Base-by-base conservation (phyloP, 1,139 yeast genomes). In the Geotrichum cucujoidarum region DNA sequence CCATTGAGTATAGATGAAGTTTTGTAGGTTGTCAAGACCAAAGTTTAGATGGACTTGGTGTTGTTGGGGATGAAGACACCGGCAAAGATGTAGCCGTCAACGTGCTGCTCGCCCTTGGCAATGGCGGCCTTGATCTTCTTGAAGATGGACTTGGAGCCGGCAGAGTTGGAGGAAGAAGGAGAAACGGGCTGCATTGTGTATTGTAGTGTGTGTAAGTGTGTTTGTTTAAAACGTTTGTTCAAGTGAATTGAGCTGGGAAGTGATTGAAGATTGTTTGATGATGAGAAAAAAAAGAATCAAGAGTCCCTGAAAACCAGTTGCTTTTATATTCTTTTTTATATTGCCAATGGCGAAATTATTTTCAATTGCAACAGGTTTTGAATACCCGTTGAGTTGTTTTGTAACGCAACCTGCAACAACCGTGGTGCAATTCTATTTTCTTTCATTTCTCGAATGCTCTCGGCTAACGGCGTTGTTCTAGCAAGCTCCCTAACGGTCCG, bases 71-170 rank as follows among this genome's bases (percentile, higher is more conserved):
- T n/a, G 33, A 31, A 31, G 17, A 16, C 17, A 13, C 33, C 33
- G 14, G 17, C n/a, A 16, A 31, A n/a, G 17, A 31, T n/a, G 33
- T 31, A n/a, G 3, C 33, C 33, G n/a, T 31, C 33, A 31, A n/a
- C 33, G 33, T 31, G 33, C 33, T 31, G 17, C 33, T 31, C 33
- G 33, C 33, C 33, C n/a, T 16, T n/a, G 33, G 17, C 17, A n/a
- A n/a, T n/a, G 6, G 33, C 33, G 33, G 33, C 33, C 33, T 31
- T 31, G 33, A 31, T n/a, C 33, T 31, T 31, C 17, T 31, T 31
- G 33, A 31, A n/a, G 16, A 31, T 3, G 4, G 17, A n/a, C 8
- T 16, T n/a, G 17, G 14, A 8, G 17, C 8, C 7, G 33, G 17
- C 7, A 14, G 33, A n/a, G 17, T n/a, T 13, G 17, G 33, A 13